Evolutionary conservation across 2,329 filamentous ascomycete genomes (phyloP).

Genomic region (Cercospora beticola): DNA sequence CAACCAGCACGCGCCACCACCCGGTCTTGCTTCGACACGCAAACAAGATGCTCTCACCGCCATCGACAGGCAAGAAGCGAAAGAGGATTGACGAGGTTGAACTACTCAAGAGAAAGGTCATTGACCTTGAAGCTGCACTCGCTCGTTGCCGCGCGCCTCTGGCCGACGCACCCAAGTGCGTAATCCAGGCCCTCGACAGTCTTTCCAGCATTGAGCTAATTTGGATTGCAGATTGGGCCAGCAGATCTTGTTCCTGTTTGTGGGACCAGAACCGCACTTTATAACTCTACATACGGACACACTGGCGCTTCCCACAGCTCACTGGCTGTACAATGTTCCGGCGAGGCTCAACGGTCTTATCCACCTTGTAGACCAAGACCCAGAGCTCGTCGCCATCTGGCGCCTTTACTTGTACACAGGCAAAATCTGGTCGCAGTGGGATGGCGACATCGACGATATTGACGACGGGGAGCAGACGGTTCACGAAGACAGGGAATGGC

Average conservation of each 20-base stretch:
- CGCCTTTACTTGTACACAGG: constrained; percentile 29
- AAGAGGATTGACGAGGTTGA: background rate
- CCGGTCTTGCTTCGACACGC: background rate
- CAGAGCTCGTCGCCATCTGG: constrained; percentile 27
- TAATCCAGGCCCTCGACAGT: background rate
- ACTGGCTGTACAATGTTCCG: constrained; percentile 11
- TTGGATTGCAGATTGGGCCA: constrained; percentile 17
- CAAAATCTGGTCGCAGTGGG: constrained; percentile 17
- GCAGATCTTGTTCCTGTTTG: constrained; percentile 24
- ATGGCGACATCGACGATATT: constrained; percentile 12
- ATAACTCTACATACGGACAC: constrained; percentile 23
- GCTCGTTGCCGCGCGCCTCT: background rate
- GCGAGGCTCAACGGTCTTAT: constrained; percentile 8
- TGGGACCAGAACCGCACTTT: constrained; percentile 17
- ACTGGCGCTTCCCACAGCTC: constrained; percentile 9
- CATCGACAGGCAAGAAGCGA: background rate
- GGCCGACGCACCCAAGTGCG: background rate
- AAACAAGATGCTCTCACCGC: background rate
- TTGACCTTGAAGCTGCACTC: background rate
- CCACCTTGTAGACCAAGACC: constrained; percentile 15
- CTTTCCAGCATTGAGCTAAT: background rate
- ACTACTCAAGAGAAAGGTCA: background rate
- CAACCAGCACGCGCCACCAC: background rate
- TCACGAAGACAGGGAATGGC: constrained; percentile 26
- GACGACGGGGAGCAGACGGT: constrained; percentile 12